A percentile compares a stretch with the other conserved stretches of the same genome.
Conservation (phyloP, 108 stramenopile genomes). For the Nitzschia palea region DNA sequence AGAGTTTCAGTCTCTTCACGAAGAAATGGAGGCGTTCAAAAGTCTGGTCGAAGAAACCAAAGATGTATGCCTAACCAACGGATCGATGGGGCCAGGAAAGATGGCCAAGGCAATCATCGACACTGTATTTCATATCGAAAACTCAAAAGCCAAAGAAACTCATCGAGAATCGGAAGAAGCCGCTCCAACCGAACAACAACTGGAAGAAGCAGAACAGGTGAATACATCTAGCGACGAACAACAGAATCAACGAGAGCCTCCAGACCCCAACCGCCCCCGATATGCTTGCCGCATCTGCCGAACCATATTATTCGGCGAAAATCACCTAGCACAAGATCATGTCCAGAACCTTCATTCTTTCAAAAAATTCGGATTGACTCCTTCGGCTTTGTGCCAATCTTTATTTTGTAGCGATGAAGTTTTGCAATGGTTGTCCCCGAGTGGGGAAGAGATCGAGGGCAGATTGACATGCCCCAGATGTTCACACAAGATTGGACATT, state of each 20-base stretch:
- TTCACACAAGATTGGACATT: slow-evolving; percentile 68
- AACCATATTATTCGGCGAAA: slow-evolving; percentile 59
- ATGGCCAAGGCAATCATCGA: slow-evolving; percentile 65
- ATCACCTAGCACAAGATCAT: slow-evolving; percentile 56
- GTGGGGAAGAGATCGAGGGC: slow-evolving; percentile 64
- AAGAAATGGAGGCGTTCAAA: slow-evolving; percentile 72
- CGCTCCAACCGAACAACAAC: slow-evolving; percentile 2
- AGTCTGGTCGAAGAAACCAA: slow-evolving; percentile 45
- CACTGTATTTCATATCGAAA: neutral
- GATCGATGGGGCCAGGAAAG: slow-evolving; percentile 72
- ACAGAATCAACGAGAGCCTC: neutral
- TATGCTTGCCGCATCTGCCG: slow-evolving; percentile 80
- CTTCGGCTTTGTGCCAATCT: slow-evolving; percentile 42
- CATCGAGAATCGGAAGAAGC: slow-evolving; percentile 1
- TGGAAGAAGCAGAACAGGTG: neutral
- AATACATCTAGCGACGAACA: too few species aligned
- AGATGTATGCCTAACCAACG: slow-evolving; percentile 27
- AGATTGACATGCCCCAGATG: slow-evolving; percentile 77
- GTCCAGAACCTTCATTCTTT: slow-evolving; percentile 19
- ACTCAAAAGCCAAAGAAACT: neutral
- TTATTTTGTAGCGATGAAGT: slow-evolving; percentile 52
- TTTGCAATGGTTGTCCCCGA: slow-evolving; percentile 47
- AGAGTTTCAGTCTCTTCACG: slow-evolving; percentile 55
- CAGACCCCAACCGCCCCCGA: slow-evolving; percentile 30
- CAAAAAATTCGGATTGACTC: neutral